These are phyloP conservation scores for Pleurotus cornucopiae DNA, from an alignment of 768 basidiomycete species.

Conservation along the genomic window DNA sequence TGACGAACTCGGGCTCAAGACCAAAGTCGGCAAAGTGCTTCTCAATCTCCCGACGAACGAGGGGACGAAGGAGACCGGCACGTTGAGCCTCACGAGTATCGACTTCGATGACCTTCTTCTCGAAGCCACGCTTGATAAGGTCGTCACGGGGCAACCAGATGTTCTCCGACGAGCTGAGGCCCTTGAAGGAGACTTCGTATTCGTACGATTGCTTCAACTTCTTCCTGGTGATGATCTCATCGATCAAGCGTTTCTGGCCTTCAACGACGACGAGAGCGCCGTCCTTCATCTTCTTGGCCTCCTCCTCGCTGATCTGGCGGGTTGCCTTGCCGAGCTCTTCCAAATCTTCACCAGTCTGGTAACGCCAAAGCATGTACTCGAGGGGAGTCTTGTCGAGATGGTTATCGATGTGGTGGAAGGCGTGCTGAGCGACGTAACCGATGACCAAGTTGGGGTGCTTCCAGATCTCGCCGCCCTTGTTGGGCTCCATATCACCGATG, in stretches of 20 bases:
- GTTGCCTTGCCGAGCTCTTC: constrained; percentile 94
- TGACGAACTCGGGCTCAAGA: constrained; percentile 98
- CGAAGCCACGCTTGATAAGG: constrained; percentile 95
- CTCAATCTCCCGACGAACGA: constrained; percentile 98
- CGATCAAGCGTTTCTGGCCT: constrained; percentile 92
- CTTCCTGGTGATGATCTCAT: constrained; percentile 88
- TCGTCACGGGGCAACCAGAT: constrained; percentile 97
- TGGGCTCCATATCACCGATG: constrained; percentile 94
- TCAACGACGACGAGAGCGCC: constrained; percentile 82
- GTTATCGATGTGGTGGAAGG: constrained; percentile 98
- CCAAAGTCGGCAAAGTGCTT: constrained; percentile 99
- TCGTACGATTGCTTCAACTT: constrained; percentile 99
- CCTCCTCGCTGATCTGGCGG: constrained; percentile 84
- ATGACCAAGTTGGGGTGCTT: constrained; percentile 99
- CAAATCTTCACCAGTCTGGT: constrained; percentile 98
- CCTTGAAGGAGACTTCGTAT: constrained; percentile 97
- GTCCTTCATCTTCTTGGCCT: constrained; percentile 95
- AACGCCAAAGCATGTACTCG: constrained; percentile 99
- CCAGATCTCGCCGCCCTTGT: constrained; percentile 97
- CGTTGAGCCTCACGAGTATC: constrained; percentile 98
- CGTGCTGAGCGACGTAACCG: constrained; percentile 98
- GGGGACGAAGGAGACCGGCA: constrained; percentile 89
- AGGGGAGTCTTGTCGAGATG: constrained; percentile 98
- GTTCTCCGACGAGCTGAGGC: constrained; percentile 94
- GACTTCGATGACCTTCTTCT: constrained; percentile 98